A percentile compares a stretch with the other conserved stretches of the same genome.
phyloP scores from a whole-genome alignment of 352 stramenopile genomes.

The Pythium plurisporium region DNA sequence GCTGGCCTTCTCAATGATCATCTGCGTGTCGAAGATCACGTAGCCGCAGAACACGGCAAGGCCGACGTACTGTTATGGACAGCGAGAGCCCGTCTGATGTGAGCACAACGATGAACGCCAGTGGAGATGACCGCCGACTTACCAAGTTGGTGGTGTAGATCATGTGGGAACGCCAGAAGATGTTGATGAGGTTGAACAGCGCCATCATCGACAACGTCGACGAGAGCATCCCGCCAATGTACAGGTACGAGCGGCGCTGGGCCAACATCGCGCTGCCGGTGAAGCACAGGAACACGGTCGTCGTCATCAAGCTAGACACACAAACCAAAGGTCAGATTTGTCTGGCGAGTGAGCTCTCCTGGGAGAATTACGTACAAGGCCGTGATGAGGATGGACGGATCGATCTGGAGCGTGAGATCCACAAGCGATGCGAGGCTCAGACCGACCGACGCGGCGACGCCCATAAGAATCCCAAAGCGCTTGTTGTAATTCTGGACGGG shows the following conservation, averaged over 20 bases:
- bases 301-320: constrained; percentile 46
- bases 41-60: constrained; percentile 88
- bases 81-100: too few relatives aligned
- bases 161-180: constrained; percentile 58
- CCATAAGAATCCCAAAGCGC: constrained; percentile 67
- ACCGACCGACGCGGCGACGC: constrained; percentile 60
- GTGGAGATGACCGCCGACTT: constrained; percentile 7
- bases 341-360: too few relatives aligned
- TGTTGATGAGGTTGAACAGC: constrained; percentile 44
- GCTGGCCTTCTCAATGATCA: constrained; percentile 88
- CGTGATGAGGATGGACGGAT: constrained; percentile 74
- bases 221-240: constrained; percentile 72
- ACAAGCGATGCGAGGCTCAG: constrained; percentile 71
- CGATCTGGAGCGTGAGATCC: constrained; percentile 62
- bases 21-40: constrained; percentile 89
- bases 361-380: constrained; percentile 69
- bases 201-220: constrained; percentile 56
- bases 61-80: constrained; percentile 84
- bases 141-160: constrained; percentile 62
- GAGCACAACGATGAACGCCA: not conserved
- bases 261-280: constrained; percentile 70
- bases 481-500: constrained; percentile 47
- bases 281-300: constrained; percentile 85
- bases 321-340: not conserved
- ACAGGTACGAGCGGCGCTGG: constrained; percentile 78